Conservation (phyloP, 371 early-diverging fungal species). For the Chytridium lagenaria region DNA sequence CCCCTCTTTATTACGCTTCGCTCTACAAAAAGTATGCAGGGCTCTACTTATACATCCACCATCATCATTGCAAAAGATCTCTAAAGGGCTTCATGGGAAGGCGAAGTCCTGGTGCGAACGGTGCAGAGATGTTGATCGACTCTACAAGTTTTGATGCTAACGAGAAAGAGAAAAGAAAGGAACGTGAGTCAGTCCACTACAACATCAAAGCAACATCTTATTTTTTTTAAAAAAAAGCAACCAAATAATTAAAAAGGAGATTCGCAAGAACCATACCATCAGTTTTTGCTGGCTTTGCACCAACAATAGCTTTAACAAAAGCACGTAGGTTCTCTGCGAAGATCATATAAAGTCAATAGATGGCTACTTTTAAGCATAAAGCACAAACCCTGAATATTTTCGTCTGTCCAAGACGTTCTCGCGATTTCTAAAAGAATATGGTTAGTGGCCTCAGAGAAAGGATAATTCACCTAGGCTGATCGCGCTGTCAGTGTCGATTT, state of each 20-base stretch:
- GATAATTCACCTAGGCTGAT: slow-evolving; percentile 38
- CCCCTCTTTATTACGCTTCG: too few relatives aligned
- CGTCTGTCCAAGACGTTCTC: slow-evolving; percentile 33
- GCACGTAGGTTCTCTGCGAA: slow-evolving; percentile 37
- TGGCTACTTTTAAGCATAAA: neutral
- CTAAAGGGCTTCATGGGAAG: slow-evolving; percentile 37
- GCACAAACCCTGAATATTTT: slow-evolving; percentile 27
- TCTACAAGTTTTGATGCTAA: slow-evolving; percentile 46
- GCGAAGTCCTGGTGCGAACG: slow-evolving; percentile 45
- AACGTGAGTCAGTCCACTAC: neutral
- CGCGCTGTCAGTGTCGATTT: slow-evolving; percentile 39
- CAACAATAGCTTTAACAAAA: slow-evolving; percentile 37
- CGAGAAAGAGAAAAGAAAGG: neutral
- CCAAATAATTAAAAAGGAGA: too few relatives aligned
- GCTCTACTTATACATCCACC: neutral
- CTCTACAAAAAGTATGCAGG: neutral
- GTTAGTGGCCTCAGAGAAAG: neutral
- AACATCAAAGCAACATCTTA: neutral
- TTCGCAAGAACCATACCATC: too few relatives aligned
- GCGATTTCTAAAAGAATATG: slow-evolving; percentile 23
- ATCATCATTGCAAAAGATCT: slow-evolving; percentile 18
- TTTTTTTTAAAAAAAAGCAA: too few relatives aligned
- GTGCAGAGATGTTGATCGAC: slow-evolving; percentile 40
- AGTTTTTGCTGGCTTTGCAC: slow-evolving; percentile 38
- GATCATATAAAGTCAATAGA: neutral